Evolutionary conservation across 1,284 basidiomycete genomes (phyloP).

Genomic region (Trametes hirsuta): DNA sequence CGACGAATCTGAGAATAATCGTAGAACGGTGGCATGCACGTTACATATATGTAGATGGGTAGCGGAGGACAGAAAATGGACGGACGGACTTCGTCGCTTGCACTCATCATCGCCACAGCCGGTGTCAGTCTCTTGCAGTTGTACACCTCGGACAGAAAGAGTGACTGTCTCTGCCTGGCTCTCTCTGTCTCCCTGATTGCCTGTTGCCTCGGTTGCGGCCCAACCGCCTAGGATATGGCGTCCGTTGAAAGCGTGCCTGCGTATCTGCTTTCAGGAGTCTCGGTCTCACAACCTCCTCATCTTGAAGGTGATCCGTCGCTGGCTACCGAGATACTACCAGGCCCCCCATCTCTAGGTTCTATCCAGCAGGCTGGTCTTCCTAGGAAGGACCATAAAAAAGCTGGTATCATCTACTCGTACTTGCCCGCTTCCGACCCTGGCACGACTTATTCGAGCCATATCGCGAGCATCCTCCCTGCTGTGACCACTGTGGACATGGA

Average conservation of each 20-base stretch:
- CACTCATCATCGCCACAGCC: slow-evolving; percentile 27
- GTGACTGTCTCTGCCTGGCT: slow-evolving; percentile 10
- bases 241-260: slow-evolving; percentile 69
- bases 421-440: slow-evolving; percentile 80
- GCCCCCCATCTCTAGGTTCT: slow-evolving; percentile 71
- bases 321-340: slow-evolving; percentile 84
- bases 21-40: background rate
- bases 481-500: slow-evolving; percentile 57
- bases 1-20: background rate
- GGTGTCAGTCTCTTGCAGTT: slow-evolving; percentile 14
- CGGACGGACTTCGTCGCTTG: slow-evolving; percentile 23
- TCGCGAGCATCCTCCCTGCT: slow-evolving; percentile 48
- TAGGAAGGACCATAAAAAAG: slow-evolving; percentile 78
- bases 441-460: slow-evolving; percentile 77
- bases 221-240: slow-evolving; percentile 36
- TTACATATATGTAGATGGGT: background rate
- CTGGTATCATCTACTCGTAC: slow-evolving; percentile 66
- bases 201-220: slow-evolving; percentile 6
- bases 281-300: slow-evolving; percentile 73
- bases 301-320: slow-evolving; percentile 76
- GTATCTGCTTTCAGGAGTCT: slow-evolving; percentile 68
- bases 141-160: slow-evolving; percentile 12
- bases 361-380: slow-evolving; percentile 60
- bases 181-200: slow-evolving; percentile 6
- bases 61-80: slow-evolving; percentile 2